phyloP scores from a whole-genome alignment of 768 basidiomycete species.

The Tephrocybe sp. region DNA sequence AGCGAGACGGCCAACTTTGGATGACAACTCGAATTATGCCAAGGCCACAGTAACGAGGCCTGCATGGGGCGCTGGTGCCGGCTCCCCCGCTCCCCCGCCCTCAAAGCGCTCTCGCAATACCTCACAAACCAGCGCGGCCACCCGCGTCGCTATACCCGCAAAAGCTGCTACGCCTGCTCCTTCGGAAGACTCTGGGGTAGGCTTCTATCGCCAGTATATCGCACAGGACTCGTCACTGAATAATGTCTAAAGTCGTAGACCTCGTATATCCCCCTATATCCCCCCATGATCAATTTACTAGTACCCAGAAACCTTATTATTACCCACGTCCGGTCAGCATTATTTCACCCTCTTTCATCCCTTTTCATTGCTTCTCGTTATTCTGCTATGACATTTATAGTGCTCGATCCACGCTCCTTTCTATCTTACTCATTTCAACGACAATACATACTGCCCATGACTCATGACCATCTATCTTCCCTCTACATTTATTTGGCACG shows the following conservation, averaged over 20 bases:
- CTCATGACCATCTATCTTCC: slow-evolving; percentile 11
- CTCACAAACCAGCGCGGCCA: slow-evolving; percentile 69
- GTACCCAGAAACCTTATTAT: slow-evolving; percentile 17
- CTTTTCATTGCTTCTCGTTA: slow-evolving; percentile 14
- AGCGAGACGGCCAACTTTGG: slow-evolving; percentile 44
- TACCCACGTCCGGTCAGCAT: slow-evolving; percentile 18
- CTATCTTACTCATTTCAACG: slow-evolving; percentile 15
- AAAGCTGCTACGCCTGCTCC: slow-evolving; percentile 65
- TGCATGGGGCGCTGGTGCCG: slow-evolving; percentile 69
- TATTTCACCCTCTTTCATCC: slow-evolving; percentile 6
- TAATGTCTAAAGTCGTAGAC: slow-evolving; percentile 31
- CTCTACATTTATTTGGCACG: slow-evolving; percentile 24
- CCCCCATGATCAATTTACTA: slow-evolving; percentile 18
- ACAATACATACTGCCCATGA: slow-evolving; percentile 15
- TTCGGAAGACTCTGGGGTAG: slow-evolving; percentile 80
- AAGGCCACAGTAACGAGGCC: slow-evolving; percentile 76
- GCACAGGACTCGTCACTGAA: slow-evolving; percentile 71
- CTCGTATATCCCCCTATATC: slow-evolving; percentile 14
- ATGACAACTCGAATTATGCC: slow-evolving; percentile 61
- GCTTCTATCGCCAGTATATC: slow-evolving; percentile 78
- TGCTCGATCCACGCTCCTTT: slow-evolving; percentile 19
- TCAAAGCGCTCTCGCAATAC: slow-evolving; percentile 66
- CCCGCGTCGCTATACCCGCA: slow-evolving; percentile 35
- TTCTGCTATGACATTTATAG: slow-evolving; percentile 17
- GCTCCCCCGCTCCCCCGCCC: slow-evolving; percentile 35